Percentiles rank a stretch among this genome's conserved stretches.
Evolutionary conservation across 345 rosid species (phyloP).

Genomic region (Moringa oleifera): DNA sequence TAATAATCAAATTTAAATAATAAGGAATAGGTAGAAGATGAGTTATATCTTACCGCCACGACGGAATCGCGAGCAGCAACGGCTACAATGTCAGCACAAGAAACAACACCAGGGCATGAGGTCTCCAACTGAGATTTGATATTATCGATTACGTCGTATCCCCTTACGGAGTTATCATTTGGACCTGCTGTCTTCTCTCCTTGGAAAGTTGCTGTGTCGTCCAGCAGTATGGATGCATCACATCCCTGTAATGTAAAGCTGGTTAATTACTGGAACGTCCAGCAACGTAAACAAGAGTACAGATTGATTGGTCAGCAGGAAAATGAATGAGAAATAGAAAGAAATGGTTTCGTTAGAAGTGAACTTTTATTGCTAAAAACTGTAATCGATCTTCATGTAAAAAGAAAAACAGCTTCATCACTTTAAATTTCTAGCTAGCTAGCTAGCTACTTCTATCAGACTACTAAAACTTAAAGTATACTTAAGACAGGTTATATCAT

Average conservation of each 20-base stretch:
- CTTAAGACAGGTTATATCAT: no score
- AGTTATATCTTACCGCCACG: slow-evolving; percentile 16
- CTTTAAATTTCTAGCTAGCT: neutral
- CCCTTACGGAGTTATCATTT: slow-evolving; percentile 33
- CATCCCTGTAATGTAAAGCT: slow-evolving; percentile 33
- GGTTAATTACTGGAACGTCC: no score
- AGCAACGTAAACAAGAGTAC: no score
- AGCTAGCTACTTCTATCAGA: no score
- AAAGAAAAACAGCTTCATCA: neutral
- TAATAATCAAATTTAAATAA: no score
- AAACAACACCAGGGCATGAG: slow-evolving; percentile 30
- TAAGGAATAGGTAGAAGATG: neutral
- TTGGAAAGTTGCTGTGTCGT: slow-evolving; percentile 24
- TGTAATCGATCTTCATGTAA: neutral
- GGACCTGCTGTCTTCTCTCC: slow-evolving; percentile 32
- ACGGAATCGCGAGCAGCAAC: slow-evolving; percentile 44
- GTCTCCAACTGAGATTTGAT: slow-evolving; percentile 33
- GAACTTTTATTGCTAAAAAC: no score
- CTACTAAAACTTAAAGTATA: no score
- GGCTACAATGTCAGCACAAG: slow-evolving; percentile 39
- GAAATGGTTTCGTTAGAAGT: no score
- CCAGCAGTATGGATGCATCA: slow-evolving; percentile 40
- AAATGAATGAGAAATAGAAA: no score
- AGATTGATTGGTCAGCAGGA: no score
- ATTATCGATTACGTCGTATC: slow-evolving; percentile 39